Base-by-base conservation (phyloP, 2,329 filamentous ascomycete species). In the Microthyrium microscopicum region DNA sequence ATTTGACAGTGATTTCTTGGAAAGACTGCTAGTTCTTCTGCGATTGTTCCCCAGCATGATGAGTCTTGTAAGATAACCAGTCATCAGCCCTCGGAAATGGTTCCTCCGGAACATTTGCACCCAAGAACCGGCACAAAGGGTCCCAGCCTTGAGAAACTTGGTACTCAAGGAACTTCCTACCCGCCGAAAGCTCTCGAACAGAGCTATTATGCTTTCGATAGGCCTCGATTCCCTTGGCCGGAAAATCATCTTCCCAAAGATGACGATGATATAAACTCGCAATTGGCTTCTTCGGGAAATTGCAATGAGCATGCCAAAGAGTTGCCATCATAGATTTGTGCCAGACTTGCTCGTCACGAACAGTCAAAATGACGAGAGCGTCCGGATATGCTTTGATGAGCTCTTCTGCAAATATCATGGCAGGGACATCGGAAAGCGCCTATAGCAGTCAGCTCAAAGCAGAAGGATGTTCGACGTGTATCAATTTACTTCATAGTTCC, bases 371-470 rank as follows among this genome's bases (percentile, higher is more conserved):
- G 34, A 80, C 68, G 53, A 80, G 80, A 37, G 76, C 76, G 35
- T 79, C 70, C 2, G 76, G 76, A 48, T 80, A 81, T 12, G 73
- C 71, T 46, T 74, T 68, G 40, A 79, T 74, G 39, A 81, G 61
- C 50, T 80, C 75, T 50, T 73, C 66, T 34, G 70, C 70, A 45
- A 81, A 81, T 27, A 70, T 68, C 28, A 72, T 68, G 17, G 70
- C 68, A 6, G 74, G 74, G 68, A 68, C 75, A 58, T 79, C 75
- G 51, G 70, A 76, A 13, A 79, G 70, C 27, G 73, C 73, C 54
- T 69, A 35, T 9, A 32, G 33, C 26, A 39, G 21, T 19, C 15
- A 24, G 29, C 20, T 25, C 5, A 18, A 19, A 16, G 6, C 17
- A 33, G 15, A 6, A n/a, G 5, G 9, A 21, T 8, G 11, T 12